phyloP scores from a whole-genome alignment of 2,329 filamentous ascomycete species.

The Endocalyx cinctus region DNA sequence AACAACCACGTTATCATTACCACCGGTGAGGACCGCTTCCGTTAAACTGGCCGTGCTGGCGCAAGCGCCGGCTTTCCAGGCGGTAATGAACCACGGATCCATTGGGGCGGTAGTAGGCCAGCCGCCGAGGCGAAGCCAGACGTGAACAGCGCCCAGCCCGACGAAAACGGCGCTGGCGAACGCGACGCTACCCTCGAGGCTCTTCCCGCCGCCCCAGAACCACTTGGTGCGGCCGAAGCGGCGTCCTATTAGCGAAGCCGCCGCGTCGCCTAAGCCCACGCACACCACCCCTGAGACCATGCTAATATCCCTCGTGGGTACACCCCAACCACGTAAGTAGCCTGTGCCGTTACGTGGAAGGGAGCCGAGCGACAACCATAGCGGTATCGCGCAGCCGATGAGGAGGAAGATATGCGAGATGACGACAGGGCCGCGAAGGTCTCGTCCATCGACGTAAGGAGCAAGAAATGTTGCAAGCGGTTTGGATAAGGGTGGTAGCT shows the following conservation, averaged over 20 bases:
- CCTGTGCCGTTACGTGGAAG: slow-evolving; percentile 51
- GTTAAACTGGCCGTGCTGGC: slow-evolving; percentile 81
- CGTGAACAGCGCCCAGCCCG: slow-evolving; percentile 65
- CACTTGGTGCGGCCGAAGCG: slow-evolving; percentile 85
- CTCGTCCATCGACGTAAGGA: slow-evolving; percentile 90
- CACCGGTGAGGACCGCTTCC: slow-evolving; percentile 90
- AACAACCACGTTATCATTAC: slow-evolving; percentile 97
- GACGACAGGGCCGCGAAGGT: slow-evolving; percentile 89
- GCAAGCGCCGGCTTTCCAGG: slow-evolving; percentile 68
- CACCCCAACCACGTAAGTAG: slow-evolving; percentile 69
- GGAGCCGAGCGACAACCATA: slow-evolving; percentile 82
- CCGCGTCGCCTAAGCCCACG: slow-evolving; percentile 91
- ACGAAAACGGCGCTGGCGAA: slow-evolving; percentile 76
- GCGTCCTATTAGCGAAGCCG: slow-evolving; percentile 83
- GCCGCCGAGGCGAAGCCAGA: slow-evolving; percentile 72
- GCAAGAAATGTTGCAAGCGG: slow-evolving; percentile 83
- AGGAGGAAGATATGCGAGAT: slow-evolving; percentile 94
- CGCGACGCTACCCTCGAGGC: slow-evolving; percentile 78
- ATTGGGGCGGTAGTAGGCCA: slow-evolving; percentile 70
- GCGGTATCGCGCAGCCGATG: slow-evolving; percentile 88
- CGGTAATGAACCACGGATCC: slow-evolving; percentile 60
- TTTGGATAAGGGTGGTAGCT: slow-evolving; percentile 83
- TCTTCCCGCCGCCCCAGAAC: slow-evolving; percentile 96
- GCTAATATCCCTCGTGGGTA: slow-evolving; percentile 68
- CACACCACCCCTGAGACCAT: slow-evolving; percentile 93